phyloP scores from a whole-genome alignment of 2,329 filamentous ascomycete genomes.

The Pseudocercospora ulei region DNA sequence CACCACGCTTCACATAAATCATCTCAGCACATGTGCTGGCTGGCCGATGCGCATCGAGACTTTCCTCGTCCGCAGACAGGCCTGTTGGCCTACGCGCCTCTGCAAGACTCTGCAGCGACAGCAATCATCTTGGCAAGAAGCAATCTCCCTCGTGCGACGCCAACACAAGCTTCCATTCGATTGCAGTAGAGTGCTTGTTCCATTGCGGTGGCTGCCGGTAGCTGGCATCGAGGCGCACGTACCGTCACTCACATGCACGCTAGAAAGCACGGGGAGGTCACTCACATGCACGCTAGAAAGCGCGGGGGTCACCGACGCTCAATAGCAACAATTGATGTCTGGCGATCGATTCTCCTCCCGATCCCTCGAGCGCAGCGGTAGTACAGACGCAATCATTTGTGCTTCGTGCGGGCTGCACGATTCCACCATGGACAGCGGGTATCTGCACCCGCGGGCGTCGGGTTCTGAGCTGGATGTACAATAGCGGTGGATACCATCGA shows the following conservation, averaged over 20 bases:
- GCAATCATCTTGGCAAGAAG: neutral
- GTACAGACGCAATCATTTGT: constrained; percentile 6
- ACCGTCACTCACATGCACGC: too few species aligned
- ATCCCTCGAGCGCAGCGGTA: constrained; percentile 2
- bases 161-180: neutral
- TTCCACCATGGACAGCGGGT: constrained; percentile 1
- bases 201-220: too few species aligned
- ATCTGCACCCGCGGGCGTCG: neutral
- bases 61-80: too few species aligned
- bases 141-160: constrained; percentile 1
- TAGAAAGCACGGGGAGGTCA: too few species aligned
- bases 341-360: neutral
- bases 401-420: neutral
- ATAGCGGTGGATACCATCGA: constrained; percentile 1
- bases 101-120: neutral
- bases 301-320: constrained; percentile 1
- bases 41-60: too few species aligned
- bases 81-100: neutral
- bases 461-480: constrained; percentile 1
- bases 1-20: too few species aligned
- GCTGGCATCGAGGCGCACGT: too few species aligned
- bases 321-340: neutral
- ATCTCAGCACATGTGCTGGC: too few species aligned
- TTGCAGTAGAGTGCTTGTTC: neutral
- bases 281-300: too few species aligned